Evolutionary conservation across 208 protist species (phyloP), one percentile per base, ranked within the genome.

Genomic region (Blechomonas ayalai): DNA sequence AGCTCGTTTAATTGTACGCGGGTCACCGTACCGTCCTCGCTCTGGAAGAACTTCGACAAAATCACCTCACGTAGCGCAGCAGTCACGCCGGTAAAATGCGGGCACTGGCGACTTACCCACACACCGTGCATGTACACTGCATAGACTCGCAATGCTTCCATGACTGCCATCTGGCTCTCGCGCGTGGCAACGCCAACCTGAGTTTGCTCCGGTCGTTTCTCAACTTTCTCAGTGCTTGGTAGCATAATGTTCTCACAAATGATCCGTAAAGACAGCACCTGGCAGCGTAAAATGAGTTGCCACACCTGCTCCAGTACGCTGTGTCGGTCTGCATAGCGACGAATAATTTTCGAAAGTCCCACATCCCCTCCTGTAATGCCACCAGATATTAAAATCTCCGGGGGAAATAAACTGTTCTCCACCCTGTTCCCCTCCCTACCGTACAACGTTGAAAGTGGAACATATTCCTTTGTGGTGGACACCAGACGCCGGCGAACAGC

Each of bases 111-210:
- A 12, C 65, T 64, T 0, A 91, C 63, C 86, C 86, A 94, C 25
- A 94, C 86, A 20, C 86, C 86, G 37, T 94, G 86, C 62, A 84
- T 75, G 52, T 67, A 87, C 29, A 87, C 60, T 0, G 77, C 75
- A 26, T 40, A 65, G 25, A 52, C 47, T 36, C 64, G 57, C 10
- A 92, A 51, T 9, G 66, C 63, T 2, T 70, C 65, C 7, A 92
- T 32, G 18, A 87, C 36, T 38, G 73, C 67, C 37, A 55, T 31
- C 16, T 79, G 64, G 3, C 33, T 53, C 16, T 69, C 57, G 13
- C 52, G 52, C 20, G 35, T 16, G 7, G 25, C 41, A 48, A 46
- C 18, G 1, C 34, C 26, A 15, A 32, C 48, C 18, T 47, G 52
- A 1, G 51, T 55, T 6, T 44, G 44, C 38, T 34, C 9, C n/a